A percentile compares a stretch with the other conserved stretches of the same genome.
Conservation (phyloP, 2,329 filamentous ascomycete species). For the Dendryphion nanum region DNA sequence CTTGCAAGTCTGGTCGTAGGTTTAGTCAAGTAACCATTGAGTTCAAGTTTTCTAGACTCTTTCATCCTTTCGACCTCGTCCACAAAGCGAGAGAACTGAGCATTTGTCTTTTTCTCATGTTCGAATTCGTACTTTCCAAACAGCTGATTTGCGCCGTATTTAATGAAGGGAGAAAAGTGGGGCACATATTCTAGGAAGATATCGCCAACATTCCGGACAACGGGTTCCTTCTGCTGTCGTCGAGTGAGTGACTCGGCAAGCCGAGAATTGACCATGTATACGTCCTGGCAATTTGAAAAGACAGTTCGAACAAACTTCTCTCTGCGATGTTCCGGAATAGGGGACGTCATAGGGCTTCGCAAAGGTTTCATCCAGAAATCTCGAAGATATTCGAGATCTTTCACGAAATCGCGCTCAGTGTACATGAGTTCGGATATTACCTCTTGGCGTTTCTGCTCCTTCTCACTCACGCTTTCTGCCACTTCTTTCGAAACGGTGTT, state of each 20-base stretch:
- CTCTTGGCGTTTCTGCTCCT: slow-evolving; percentile 96
- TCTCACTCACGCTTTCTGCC: slow-evolving; percentile 82
- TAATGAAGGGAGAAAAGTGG: slow-evolving; percentile 92
- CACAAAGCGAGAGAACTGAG: slow-evolving; percentile 83
- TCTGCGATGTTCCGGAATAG: slow-evolving; percentile 81
- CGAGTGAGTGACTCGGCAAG: slow-evolving; percentile 87
- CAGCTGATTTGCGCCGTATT: slow-evolving; percentile 91
- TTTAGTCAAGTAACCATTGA: slow-evolving; percentile 97
- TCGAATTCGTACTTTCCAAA: slow-evolving; percentile 98
- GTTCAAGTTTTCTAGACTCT: slow-evolving; percentile 91
- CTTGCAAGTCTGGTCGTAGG: slow-evolving; percentile 92
- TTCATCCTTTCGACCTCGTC: slow-evolving; percentile 95
- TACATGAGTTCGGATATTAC: slow-evolving; percentile 99
- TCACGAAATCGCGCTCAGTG: slow-evolving; percentile 97
- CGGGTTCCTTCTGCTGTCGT: slow-evolving; percentile 83
- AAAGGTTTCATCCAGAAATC: slow-evolving; percentile 98
- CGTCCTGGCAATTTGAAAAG: slow-evolving; percentile 94
- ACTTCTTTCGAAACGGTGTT: slow-evolving; percentile 96
- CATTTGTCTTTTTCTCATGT: slow-evolving; percentile 85
- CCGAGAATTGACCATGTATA: slow-evolving; percentile 85
- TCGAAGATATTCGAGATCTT: slow-evolving; percentile 93
- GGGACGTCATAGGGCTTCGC: slow-evolving; percentile 66
- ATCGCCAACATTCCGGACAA: slow-evolving; percentile 87
- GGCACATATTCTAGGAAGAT: slow-evolving; percentile 92
- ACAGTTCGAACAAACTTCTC: slow-evolving; percentile 92